Evolutionary conservation across 495 filamentous ascomycete genomes (phyloP), one percentile per base, ranked within the genome.

Genomic region (Astrothelium subdiscretum): DNA sequence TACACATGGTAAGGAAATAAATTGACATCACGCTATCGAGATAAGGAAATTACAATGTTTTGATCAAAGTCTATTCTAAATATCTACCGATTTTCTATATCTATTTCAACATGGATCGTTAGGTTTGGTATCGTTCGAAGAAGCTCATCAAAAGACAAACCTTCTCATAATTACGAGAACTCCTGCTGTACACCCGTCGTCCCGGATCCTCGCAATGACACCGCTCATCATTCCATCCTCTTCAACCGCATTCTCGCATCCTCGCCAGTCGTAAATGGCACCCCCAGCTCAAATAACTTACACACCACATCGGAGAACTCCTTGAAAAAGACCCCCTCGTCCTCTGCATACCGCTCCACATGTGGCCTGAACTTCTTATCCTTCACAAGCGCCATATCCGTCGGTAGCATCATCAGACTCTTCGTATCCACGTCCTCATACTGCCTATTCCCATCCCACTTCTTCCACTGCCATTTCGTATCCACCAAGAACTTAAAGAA

Each of bases 391-490:
- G 85, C 90, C 76, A 95, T 85, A 71, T 98, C 94, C 62, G 90
- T 85, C 62, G 94, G 94, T 69, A 98, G 78, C 94, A 98, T 98
- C 94, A 98, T 98, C 67, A 98, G 77, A 57, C 81, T 81, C 81
- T 91, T 89, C 67, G 85, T 91, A 70, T 76, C 80, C 75, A 86
- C 85, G 77, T 98, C 94, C 75, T 91, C 82, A 74, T 83, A 92
- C 81, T 95, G 82, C 70, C 80, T 80, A 38, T 91, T 91, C 22
- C 94, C 94, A 71, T 92, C 84, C 94, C 94, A 97, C 85, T 96
- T 96, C 78, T 83, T 85, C 78, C 80, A 86, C 68, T 81, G 75
- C 94, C 94, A 98, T 81, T 95, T 95, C 85, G 96, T 91, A 24
- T 89, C 83, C 40, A 95, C 67, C 48, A 98, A 82, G 3, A 97